Percentiles rank a stretch among this genome's conserved stretches.
These are phyloP conservation scores for Yarrowia yakushimensis DNA, from an alignment of 805 yeast genomes.

Conservation along the genomic window DNA sequence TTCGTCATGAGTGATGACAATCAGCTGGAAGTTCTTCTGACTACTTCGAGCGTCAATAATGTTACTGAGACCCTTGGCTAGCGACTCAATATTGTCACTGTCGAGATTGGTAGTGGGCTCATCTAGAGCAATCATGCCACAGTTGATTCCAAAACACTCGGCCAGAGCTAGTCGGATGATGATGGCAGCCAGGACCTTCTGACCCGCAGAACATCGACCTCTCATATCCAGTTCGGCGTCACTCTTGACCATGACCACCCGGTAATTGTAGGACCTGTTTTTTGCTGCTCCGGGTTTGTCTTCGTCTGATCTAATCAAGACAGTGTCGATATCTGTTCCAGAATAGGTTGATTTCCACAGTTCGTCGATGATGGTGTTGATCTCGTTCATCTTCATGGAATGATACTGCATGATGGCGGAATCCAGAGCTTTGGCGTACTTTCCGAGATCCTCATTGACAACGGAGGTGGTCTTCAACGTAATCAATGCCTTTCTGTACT, in stretches of 20 bases:
- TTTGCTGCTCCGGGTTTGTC: slow-evolving; percentile 37
- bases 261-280: slow-evolving; percentile 76
- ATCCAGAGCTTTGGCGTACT: slow-evolving; percentile 82
- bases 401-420: slow-evolving; percentile 92
- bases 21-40: slow-evolving; percentile 88
- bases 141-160: slow-evolving; percentile 90
- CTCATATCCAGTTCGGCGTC: slow-evolving; percentile 95
- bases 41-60: slow-evolving; percentile 70
- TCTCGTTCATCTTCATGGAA: slow-evolving; percentile 85
- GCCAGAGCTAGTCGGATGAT: slow-evolving; percentile 88
- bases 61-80: slow-evolving; percentile 72
- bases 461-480: slow-evolving; percentile 70
- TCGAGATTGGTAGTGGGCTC: slow-evolving; percentile 98
- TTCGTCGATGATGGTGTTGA: slow-evolving; percentile 82
- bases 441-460: slow-evolving; percentile 74
- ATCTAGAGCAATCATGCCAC: slow-evolving; percentile 94
- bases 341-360: slow-evolving; percentile 91
- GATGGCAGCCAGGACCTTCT: slow-evolving; percentile 88
- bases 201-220: slow-evolving; percentile 98
- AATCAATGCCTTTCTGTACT: slow-evolving; percentile 67
- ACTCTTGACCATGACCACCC: slow-evolving; percentile 93
- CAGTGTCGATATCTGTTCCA: slow-evolving; percentile 93
- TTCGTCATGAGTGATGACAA: slow-evolving; percentile 96
- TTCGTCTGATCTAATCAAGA: slow-evolving; percentile 73
- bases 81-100: slow-evolving; percentile 78